Conservation (phyloP, 257 asterid species). For the Rhazya stricta region DNA sequence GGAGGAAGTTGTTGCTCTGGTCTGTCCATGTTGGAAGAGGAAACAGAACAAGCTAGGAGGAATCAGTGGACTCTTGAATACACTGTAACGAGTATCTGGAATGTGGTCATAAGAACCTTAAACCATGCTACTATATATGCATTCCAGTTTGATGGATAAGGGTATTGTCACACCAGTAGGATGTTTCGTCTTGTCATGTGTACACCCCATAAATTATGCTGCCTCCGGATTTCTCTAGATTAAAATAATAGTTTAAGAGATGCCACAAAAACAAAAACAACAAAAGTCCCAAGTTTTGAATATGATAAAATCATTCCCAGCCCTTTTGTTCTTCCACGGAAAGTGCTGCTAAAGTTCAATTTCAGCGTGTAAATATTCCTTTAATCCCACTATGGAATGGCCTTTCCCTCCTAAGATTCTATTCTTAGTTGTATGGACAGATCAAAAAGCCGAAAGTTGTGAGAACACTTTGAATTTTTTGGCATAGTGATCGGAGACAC, state of each 20-base stretch:
- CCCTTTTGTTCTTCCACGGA: background rate
- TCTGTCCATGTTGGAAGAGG: conserved; percentile 37
- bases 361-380: background rate
- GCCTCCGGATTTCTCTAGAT: background rate
- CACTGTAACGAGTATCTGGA: background rate
- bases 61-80: background rate
- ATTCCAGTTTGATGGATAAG: background rate
- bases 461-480: background rate
- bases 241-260: background rate
- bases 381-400: background rate
- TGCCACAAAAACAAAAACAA: background rate
- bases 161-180: background rate
- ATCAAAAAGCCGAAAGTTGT: background rate
- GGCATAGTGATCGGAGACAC: background rate
- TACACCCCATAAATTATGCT: background rate
- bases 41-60: conserved; percentile 2
- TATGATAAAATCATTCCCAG: background rate
- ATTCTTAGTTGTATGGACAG: conserved; percentile 7
- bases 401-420: conserved; percentile 5
- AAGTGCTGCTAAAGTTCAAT: background rate
- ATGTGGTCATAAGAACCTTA: background rate
- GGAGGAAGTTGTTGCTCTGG: conserved; percentile 43
- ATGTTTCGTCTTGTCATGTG: background rate
- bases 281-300: background rate
- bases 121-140: background rate